Evolutionary conservation across 2,329 filamentous ascomycete species (phyloP), one percentile per base, ranked within the genome.

Genomic region (Diaporthe vexans): DNA sequence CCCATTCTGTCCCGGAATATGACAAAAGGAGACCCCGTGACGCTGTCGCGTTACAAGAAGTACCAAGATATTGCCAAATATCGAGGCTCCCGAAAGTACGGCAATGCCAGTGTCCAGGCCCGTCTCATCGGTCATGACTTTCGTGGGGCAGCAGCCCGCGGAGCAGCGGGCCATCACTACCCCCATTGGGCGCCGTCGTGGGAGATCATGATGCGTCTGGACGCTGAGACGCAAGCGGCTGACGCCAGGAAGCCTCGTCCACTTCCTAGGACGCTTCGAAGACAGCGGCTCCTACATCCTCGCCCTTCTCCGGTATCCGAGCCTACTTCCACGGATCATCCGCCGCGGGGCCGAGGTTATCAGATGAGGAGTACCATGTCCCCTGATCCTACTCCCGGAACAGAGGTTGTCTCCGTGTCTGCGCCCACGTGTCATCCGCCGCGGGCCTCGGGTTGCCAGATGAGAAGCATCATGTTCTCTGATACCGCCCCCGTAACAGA

Each of bases 11-110:
- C 1, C 10, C 1, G 17, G 10, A 37, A 46, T 21, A 1, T 59
- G 21, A 2, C 0, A 1, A 5, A 11, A 2, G 1, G 3, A n/a
- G 15, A 58, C 1, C 10, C 0, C 1, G 29, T 17, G 24, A 26
- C 24, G 7, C 6, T 4, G 13, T 7, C 8, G 40, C 1, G 15
- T 1, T 43, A 43, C 40, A 15, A 6, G 13, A 43, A 3, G 13
- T 43, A 43, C 40, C 13, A 15, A 7, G 0, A 5, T 4, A 2
- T 5, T 17, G 6, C 3, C 40, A 7, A 15, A 43, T 1, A 1
- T 43, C 68, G 29, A 40, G 54, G 29, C 21, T 6, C 9, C 8
- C 9, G 1, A 2, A 59, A 48, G 40, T 65, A 65, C 26, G 59
- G 59, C 11, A 15, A 2, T 2, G 43, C 17, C 43, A 48, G 43